Evolutionary conservation across 148 eudicot species (phyloP).

Genomic region (Camellia sinensis): DNA sequence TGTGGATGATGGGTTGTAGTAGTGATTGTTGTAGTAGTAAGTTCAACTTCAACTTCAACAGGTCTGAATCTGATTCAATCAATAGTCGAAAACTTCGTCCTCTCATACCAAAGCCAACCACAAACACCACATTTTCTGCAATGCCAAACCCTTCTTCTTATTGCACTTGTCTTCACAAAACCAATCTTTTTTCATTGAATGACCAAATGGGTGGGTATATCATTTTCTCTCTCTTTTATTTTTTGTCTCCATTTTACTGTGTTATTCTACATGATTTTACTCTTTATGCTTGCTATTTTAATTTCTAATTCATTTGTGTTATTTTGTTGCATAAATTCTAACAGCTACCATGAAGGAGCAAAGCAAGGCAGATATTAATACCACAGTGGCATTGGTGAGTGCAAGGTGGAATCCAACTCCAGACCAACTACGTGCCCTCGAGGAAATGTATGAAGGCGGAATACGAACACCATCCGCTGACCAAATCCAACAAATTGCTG

Average conservation of each 20-base stretch:
- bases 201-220: conserved; percentile 4
- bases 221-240: no score
- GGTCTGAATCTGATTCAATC: background rate
- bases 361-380: background rate
- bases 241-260: no score
- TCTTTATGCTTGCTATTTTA: no score
- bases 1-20: background rate
- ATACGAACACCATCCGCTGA: conserved; percentile 30
- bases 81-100: conserved; percentile 2
- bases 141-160: background rate
- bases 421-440: conserved; percentile 39
- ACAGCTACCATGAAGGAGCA: background rate
- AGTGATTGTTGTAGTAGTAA: background rate
- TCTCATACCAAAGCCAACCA: conserved; percentile 9
- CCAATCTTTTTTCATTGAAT: conserved; percentile 5
- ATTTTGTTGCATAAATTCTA: background rate
- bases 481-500: conserved; percentile 42
- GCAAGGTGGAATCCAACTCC: conserved; percentile 49
- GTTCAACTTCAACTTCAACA: background rate
- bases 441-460: conserved; percentile 37
- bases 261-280: no score
- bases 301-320: no score
- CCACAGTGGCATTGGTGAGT: background rate
- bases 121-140: background rate
- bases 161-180: background rate